Percentiles rank a stretch among this genome's conserved stretches.
These are phyloP conservation scores for Oehlia diaphana DNA, from an alignment of 192 early-diverging fungal species.

Conservation along the genomic window DNA sequence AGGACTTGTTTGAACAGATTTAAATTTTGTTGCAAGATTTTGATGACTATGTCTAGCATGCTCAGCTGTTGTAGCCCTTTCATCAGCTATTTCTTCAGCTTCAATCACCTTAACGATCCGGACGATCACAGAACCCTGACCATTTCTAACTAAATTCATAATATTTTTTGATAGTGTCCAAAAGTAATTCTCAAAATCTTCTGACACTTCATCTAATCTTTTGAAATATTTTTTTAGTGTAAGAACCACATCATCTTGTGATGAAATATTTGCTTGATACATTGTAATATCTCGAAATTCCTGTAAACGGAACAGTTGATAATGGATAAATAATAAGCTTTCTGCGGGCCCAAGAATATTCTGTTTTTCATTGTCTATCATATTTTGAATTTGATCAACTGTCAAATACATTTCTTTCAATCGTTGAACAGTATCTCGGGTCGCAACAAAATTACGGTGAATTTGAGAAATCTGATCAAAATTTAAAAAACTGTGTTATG, in stretches of 20 bases:
- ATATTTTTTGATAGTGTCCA: conserved; percentile 82
- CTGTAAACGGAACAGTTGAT: conserved; percentile 83
- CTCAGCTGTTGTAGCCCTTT: conserved; percentile 55
- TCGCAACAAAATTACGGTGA: conserved; percentile 93
- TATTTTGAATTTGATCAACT: conserved; percentile 65
- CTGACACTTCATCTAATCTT: conserved; percentile 73
- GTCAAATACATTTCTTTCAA: conserved; percentile 87
- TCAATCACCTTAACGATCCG: conserved; percentile 94
- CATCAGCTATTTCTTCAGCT: conserved; percentile 87
- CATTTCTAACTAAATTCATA: conserved; percentile 74
- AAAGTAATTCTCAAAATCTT: conserved; percentile 84
- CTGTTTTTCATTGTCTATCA: conserved; percentile 67
- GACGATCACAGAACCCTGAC: conserved; percentile 74
- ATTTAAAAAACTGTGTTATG: neutral
- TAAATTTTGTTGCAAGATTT: conserved; percentile 46
- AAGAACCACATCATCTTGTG: conserved; percentile 75
- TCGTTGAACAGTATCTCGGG: conserved; percentile 80
- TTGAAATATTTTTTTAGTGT: conserved; percentile 88
- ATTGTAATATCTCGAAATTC: conserved; percentile 86
- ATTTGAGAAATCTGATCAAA: conserved; percentile 77
- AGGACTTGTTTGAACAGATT: conserved; percentile 44
- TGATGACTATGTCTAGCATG: conserved; percentile 50
- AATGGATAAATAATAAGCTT: conserved; percentile 86
- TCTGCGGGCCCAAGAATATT: conserved; percentile 68
- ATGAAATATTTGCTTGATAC: conserved; percentile 64